A percentile compares a stretch with the other conserved stretches of the same genome.
These are phyloP conservation scores for Fusarium foetens DNA, from an alignment of 2,329 filamentous ascomycete genomes.

Conservation along the genomic window DNA sequence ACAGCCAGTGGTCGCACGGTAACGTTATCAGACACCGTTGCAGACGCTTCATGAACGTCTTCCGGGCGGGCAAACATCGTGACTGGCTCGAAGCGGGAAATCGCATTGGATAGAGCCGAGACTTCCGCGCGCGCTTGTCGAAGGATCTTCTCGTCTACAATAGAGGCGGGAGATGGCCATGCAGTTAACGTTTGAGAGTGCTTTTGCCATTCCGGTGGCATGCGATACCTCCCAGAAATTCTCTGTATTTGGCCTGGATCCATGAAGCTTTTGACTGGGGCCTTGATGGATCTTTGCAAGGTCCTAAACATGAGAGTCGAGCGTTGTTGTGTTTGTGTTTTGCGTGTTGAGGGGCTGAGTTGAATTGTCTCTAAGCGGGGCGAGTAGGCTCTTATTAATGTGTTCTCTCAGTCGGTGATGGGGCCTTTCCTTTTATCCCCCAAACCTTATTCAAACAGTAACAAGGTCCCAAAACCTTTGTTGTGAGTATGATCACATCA, in stretches of 20 bases:
- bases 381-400: not conserved
- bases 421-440: not conserved
- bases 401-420: not conserved
- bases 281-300: not conserved
- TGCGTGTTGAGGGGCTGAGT: not conserved
- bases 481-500: not conserved
- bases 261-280: not conserved
- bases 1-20: constrained; percentile 3
- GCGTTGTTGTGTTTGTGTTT: not conserved
- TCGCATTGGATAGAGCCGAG: constrained; percentile 38
- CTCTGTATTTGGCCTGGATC: not conserved
- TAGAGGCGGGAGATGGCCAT: constrained; percentile 18
- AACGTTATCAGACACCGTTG: constrained; percentile 9
- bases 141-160: not conserved
- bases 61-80: constrained; percentile 29
- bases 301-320: not conserved
- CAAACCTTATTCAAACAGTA: not conserved
- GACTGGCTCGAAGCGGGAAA: constrained; percentile 44
- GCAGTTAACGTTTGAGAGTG: constrained; percentile 28
- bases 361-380: not conserved
- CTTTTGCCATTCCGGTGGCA: constrained; percentile 29
- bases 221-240: not conserved
- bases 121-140: constrained; percentile 33
- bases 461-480: not conserved
- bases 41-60: not conserved